Conservation (phyloP, 441 rosid species). For the Populus tomentosa region DNA sequence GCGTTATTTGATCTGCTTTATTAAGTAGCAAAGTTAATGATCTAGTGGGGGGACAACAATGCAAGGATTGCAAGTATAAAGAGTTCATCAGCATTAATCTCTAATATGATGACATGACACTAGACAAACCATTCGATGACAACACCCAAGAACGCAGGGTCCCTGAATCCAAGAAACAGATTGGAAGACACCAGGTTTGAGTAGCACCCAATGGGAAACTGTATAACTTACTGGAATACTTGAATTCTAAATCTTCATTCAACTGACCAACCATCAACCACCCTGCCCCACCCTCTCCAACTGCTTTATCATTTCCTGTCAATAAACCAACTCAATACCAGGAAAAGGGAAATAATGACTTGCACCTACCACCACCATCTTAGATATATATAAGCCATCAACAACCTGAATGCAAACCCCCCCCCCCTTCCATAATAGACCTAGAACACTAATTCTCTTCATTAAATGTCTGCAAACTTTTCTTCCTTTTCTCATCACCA, state of each 20-base stretch:
- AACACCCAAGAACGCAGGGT: not conserved
- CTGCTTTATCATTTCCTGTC: too few species aligned
- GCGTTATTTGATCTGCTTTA: conserved; percentile 54
- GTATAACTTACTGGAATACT: not conserved
- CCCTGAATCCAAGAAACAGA: not conserved
- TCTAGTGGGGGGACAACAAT: not conserved
- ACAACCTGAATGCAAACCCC: too few species aligned
- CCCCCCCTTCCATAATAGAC: too few species aligned
- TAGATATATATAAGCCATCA: too few species aligned
- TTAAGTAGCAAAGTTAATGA: conserved; percentile 15
- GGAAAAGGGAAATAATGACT: too few species aligned
- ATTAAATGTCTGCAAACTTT: not conserved
- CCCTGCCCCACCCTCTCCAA: too few species aligned
- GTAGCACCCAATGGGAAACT: not conserved
- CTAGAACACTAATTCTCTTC: not conserved
- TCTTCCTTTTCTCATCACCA: not conserved
- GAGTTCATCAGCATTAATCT: not conserved
- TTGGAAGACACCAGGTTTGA: not conserved
- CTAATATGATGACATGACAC: not conserved
- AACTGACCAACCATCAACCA: too few species aligned
- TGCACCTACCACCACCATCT: too few species aligned
- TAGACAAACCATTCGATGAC: not conserved
- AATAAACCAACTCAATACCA: too few species aligned
- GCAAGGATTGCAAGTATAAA: not conserved
- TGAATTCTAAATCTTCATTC: not conserved